phyloP scores from a whole-genome alignment of 2,329 filamentous ascomycete species.

The Metarhizium rileyi region DNA sequence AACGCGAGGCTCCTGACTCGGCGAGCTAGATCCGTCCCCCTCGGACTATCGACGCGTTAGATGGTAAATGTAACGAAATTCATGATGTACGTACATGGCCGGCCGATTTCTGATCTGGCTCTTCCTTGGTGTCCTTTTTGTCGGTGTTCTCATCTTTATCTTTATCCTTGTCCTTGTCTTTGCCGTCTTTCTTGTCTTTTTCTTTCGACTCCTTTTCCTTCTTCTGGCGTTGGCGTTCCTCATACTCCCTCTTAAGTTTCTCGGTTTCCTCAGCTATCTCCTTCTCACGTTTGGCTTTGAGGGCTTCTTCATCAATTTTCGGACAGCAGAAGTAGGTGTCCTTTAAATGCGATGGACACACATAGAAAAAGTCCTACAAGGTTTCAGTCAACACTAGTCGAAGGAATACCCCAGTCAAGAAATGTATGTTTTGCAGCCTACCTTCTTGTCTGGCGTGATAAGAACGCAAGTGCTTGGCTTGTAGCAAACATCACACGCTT shows the following conservation, averaged over 20 bases:
- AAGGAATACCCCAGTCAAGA: background rate
- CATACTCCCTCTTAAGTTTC: conserved; percentile 65
- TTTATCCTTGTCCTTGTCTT: conserved; percentile 23
- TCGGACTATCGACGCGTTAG: conserved; percentile 10
- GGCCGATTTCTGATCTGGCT: conserved; percentile 14
- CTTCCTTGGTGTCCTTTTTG: conserved; percentile 20
- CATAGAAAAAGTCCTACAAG: conserved; percentile 73
- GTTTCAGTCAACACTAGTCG: background rate
- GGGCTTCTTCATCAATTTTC: conserved; percentile 57
- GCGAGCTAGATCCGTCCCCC: conserved; percentile 11
- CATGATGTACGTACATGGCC: conserved; percentile 4
- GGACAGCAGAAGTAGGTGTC: conserved; percentile 73
- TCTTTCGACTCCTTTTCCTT: conserved; percentile 57
- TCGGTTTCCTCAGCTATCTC: conserved; percentile 55
- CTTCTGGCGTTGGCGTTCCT: conserved; percentile 59
- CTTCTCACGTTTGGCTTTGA: conserved; percentile 51
- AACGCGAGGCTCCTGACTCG: conserved; percentile 63
- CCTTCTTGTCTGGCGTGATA: conserved; percentile 83
- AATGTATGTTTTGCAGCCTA: conserved; percentile 23
- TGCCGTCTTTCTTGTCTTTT: conserved; percentile 29
- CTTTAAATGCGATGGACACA: conserved; percentile 73
- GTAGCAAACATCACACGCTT: conserved; percentile 84
- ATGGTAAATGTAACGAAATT: background rate
- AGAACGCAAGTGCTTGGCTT: conserved; percentile 81
- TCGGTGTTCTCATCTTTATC: conserved; percentile 16